Evolutionary conservation across 495 filamentous ascomycete species (phyloP), one percentile per base, ranked within the genome.

Genomic region (Penicillium daleae): DNA sequence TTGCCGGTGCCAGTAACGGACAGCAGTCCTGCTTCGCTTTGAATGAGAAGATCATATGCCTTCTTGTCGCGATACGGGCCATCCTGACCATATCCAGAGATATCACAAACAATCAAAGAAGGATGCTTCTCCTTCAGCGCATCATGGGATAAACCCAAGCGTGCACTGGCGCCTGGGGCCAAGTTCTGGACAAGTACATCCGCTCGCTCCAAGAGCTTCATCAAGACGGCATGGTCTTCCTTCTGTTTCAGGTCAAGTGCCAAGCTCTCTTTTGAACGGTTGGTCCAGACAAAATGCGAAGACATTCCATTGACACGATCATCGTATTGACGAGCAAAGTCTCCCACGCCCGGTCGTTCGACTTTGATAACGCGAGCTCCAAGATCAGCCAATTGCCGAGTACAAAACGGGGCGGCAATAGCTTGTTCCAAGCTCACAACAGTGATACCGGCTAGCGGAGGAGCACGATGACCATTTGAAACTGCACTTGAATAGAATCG

Each of bases 41-140:
- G 83, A 17, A 85, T 83, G 12, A 85, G 75, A 40, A 84, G 76
- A 56, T 84, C 82, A 62, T 85, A 85, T 8, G 83, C 83, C 61
- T 85, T 85, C 72, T 85, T 84, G 50, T 82, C 71, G 0, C 75
- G 71, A 63, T 85, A 83, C 0, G 80, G 82, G 0, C 81, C 82
- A 42, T 79, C 76, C 31, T 77, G 72, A 0, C 82, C 82, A 61
- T 83, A 83, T 2, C 82, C 82, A 0, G 76, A 80, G 55, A 85
- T 83, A 63, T 85, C 79, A 60, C 82, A 85, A 4, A 83, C 81
- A 32, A 85, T 83, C 27, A 85, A 58, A 17, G 71, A 70, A 1
- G 80, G 77, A 39, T 82, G 71, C 13, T 71, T 64, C 5, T 66
- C 64, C 53, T 76, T 77, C 27, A 84, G 59, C 3, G 68, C 68